These are phyloP conservation scores for Coniochaeta ligniaria DNA, from an alignment of 2,329 filamentous ascomycete genomes.

Conservation along the genomic window DNA sequence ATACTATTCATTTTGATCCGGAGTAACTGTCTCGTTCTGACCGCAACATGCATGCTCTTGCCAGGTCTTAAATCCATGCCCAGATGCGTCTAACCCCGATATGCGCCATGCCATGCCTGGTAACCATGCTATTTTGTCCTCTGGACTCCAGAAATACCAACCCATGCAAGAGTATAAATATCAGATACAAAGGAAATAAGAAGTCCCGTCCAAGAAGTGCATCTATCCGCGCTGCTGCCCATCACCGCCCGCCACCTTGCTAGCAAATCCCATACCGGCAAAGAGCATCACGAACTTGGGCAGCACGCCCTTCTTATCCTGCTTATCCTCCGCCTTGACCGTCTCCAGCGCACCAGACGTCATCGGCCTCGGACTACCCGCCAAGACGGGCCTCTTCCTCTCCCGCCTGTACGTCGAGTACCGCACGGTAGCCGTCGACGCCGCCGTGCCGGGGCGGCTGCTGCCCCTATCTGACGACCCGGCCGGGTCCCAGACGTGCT, in stretches of 20 bases:
- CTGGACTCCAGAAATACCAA: background rate
- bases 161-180: background rate
- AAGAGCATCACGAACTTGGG: conserved; percentile 21
- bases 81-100: background rate
- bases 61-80: background rate
- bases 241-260: background rate
- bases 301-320: conserved; percentile 8
- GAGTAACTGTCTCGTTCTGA: background rate
- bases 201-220: background rate
- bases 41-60: background rate
- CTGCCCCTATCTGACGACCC: background rate
- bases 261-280: conserved; percentile 18
- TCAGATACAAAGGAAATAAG: background rate
- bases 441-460: background rate
- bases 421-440: background rate
- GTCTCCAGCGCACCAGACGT: background rate
- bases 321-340: background rate
- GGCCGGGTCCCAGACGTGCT: conserved; percentile 3
- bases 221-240: background rate
- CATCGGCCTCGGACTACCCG: background rate
- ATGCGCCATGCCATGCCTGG: too few relatives aligned
- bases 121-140: background rate
- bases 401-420: background rate
- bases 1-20: too few relatives aligned
- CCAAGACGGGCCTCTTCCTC: background rate